Evolutionary conservation across 139 green algal species (phyloP), one percentile per base, ranked within the genome.

Genomic region (Pleodorina starrii): DNA sequence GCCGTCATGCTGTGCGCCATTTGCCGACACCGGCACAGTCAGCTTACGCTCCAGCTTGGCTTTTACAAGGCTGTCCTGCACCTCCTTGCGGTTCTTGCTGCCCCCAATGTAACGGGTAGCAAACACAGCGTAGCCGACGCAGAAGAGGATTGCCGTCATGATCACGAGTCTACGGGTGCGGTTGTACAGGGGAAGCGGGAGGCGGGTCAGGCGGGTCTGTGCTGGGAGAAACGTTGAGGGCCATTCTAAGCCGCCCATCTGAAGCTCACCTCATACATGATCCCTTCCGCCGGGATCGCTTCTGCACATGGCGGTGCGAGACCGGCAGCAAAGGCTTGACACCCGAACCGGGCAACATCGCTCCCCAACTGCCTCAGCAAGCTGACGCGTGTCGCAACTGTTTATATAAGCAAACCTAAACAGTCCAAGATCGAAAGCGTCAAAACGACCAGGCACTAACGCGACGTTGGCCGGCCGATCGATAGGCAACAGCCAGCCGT

Each of bases 261-360:
- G 17, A 77, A 44, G 38, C 59, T 43, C 32, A 87, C 81, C 81
- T 48, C 81, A 87, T 77, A 27, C 23, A 66, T 0, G 43, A 44
- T 25, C 60, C 81, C 36, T 87, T 87, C 17, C 81, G 81, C 43
- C 81, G 59, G 29, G 68, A 42, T n/a, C 66, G 83, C 35, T 88
- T 88, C 27, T 57, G 79, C 3, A 38, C 38, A 23, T 72, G 77
- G 2, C 57, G 54, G 36, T 73, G 17, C 10, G 79, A 86, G 25
- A 86, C 79, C 10, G 79, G 79, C 19, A 86, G 79, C 38, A 86
- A 54, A 5, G 79, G 79, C 48, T 57, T 69, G 35, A 16, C 76
- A 27, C 27, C n/a, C n/a, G n/a, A n/a, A n/a, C n/a, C n/a, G 54
- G 25, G 25, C 9, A 66, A 25, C 74, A 80, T 80, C 40, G 69